Evolutionary conservation across 1,284 basidiomycete genomes (phyloP).

Genomic region (Irpex sp.): DNA sequence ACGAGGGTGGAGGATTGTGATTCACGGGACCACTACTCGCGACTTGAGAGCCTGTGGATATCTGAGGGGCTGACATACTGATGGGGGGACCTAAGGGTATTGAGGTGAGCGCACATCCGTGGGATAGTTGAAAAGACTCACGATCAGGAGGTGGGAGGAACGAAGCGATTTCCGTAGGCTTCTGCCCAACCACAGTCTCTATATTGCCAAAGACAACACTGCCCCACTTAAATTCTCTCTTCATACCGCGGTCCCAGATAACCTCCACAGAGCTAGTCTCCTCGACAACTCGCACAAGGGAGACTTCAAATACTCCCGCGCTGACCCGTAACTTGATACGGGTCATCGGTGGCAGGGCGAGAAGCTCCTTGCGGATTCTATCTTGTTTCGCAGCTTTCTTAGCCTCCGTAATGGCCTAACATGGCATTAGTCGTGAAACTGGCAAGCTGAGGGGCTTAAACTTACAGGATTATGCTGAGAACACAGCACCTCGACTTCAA

Average conservation of each 20-base stretch:
- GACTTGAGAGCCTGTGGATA: no score
- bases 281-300: slow-evolving; percentile 65
- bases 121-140: slow-evolving; percentile 19
- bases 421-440: slow-evolving; percentile 2
- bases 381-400: slow-evolving; percentile 68
- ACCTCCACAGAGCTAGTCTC: slow-evolving; percentile 68
- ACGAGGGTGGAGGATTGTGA: background rate
- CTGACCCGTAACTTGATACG: slow-evolving; percentile 77
- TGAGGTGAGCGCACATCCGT: no score
- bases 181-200: slow-evolving; percentile 48
- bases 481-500: slow-evolving; percentile 71
- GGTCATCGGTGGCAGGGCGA: slow-evolving; percentile 61
- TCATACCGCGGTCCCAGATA: slow-evolving; percentile 67
- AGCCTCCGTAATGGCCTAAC: slow-evolving; percentile 60
- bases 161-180: slow-evolving; percentile 47
- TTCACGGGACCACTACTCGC: no score
- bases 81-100: no score
- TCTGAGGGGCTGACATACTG: no score
- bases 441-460: slow-evolving; percentile 14
- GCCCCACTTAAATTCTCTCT: slow-evolving; percentile 75
- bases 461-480: slow-evolving; percentile 79
- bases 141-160: slow-evolving; percentile 17
- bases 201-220: slow-evolving; percentile 61
- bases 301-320: slow-evolving; percentile 77
- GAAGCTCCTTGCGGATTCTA: slow-evolving; percentile 57